Percentiles rank a stretch among this genome's conserved stretches.
Evolutionary conservation across 192 early-diverging fungal genomes (phyloP).

Genomic region (Backusella australiensis): DNA sequence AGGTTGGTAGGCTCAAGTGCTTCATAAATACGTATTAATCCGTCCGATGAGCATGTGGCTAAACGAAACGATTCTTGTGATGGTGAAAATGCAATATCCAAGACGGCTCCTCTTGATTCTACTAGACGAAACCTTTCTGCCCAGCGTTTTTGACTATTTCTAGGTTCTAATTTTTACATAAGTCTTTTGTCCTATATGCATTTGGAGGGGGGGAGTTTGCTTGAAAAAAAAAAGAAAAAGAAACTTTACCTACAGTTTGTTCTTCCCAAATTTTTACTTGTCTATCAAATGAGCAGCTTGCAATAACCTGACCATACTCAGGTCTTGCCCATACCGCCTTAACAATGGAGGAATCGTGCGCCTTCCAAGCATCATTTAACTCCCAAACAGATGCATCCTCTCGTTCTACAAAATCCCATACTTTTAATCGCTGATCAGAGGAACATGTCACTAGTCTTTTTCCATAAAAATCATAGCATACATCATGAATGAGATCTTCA

Average conservation of each 20-base stretch:
- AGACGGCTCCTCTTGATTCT: constrained; percentile 72
- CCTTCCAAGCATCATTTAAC: constrained; percentile 80
- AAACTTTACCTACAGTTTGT: constrained; percentile 39
- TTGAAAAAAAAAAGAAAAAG: background rate
- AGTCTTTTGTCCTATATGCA: background rate
- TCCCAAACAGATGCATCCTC: constrained; percentile 69
- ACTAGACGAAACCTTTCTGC: constrained; percentile 52
- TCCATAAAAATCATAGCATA: constrained; percentile 92
- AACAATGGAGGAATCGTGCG: constrained; percentile 83
- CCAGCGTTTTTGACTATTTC: constrained; percentile 71
- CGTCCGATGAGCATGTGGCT: constrained; percentile 79
- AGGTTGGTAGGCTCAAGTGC: constrained; percentile 77
- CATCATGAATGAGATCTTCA: constrained; percentile 93
- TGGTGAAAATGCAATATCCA: constrained; percentile 90
- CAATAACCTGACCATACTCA: constrained; percentile 92
- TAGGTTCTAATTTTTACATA: constrained; percentile 32
- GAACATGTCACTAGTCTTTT: constrained; percentile 87
- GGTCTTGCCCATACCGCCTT: constrained; percentile 95
- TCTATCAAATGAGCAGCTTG: constrained; percentile 90
- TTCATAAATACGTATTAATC: constrained; percentile 84
- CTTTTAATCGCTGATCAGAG: constrained; percentile 91
- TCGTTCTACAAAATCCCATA: constrained; percentile 77
- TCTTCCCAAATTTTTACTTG: constrained; percentile 93
- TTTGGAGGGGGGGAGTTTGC: background rate
- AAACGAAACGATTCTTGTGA: constrained; percentile 76